Base-by-base conservation (phyloP, 768 basidiomycete species). In the Dendrothele bispora region DNA sequence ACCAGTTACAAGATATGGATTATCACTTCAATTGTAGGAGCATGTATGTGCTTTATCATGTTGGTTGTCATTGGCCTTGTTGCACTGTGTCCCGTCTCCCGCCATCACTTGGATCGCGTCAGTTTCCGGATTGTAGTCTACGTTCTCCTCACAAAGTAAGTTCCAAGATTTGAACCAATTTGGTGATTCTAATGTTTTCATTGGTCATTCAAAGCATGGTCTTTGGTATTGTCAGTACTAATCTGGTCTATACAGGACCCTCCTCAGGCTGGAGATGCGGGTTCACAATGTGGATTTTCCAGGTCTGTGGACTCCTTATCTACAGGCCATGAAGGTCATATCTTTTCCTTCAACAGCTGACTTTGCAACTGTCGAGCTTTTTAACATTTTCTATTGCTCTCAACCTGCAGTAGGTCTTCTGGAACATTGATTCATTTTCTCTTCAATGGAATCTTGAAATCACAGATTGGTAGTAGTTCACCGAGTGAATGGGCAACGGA, bases 71-170 rank as follows among this genome's bases (percentile, higher is more conserved):
- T 57, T 15, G 53, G 37, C 1, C 30, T 54, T 21, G 45, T 54
- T 12, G 39, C 45, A 26, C 25, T 32, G 27, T 39, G 55, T 48
- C 55, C 51, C 2, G 34, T 35, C 20, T 41, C 47, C 4, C 44
- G 56, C 14, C 43, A 28, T 17, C 42, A 53, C 41, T 50, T 60
- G 14, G 54, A 60, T 50, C 51, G 58, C 3, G 58, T 60, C 35
- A 57, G 56, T 37, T 60, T 60, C 36, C 49, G 58, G 11, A 52
- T 60, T 42, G 38, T 60, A 5, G 48, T 54, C 20, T 55, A 49
- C 11, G 52, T 52, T 1, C 42, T 60, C 17, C 1, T 51, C 21
- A 56, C 58, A 25, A 60, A 60, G 58, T 60, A 43, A 32, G 52
- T 46, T n/a, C n/a, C n/a, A n/a, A n/a, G n/a, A n/a, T n/a, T n/a